Base-by-base conservation (phyloP, 306 rosid genomes). In the Malus sieversii region DNA sequence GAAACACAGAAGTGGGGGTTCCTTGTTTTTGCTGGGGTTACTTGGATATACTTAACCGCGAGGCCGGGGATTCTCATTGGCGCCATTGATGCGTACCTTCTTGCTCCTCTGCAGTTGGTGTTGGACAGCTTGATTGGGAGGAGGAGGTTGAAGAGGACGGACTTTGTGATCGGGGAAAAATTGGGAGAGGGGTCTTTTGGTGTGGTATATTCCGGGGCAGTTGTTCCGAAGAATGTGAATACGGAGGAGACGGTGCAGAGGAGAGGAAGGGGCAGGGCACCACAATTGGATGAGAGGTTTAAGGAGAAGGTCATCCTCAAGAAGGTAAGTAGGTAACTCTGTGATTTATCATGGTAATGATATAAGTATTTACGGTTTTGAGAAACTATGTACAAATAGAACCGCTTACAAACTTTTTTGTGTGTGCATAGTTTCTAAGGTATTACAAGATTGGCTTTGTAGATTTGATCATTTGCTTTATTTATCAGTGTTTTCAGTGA, bases 121-220 rank as follows among this genome's bases (percentile, higher is more conserved):
- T 78, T 95, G 6, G 92, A 90, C 19, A 85, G 62, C 83, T 75
- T 92, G 72, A 73, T 79, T 33, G 97, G 97, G 63, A 92, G 87
- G 80, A 90, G 97, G 78, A 88, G 78, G 67, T 72, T 92, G 83
- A 95, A 89, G 82, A 79, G 85, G 55, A 35, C 80, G 55, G 91
- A 92, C 79, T 95, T 95, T 77, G 78, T 89, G 57, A 76, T 95
- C 35, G 93, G 97, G 29, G 88, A 87, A 6, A 95, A 90, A 83
- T 66, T 95, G 23, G 97, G 97, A 61, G 99, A 95, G 82, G 99
- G 99, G 4, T 90, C 96, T 4, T 92, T 92, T 51, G 99, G 99
- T 23, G 80, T 95, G 82, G 99, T 95, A 61, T 95, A 92, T 85
- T 80, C 96, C 13, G 97, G 97, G 71, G 84, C 85, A 12, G 58